Base-by-base conservation (phyloP, 495 filamentous ascomycete genomes). In the Talaromyces liani region DNA sequence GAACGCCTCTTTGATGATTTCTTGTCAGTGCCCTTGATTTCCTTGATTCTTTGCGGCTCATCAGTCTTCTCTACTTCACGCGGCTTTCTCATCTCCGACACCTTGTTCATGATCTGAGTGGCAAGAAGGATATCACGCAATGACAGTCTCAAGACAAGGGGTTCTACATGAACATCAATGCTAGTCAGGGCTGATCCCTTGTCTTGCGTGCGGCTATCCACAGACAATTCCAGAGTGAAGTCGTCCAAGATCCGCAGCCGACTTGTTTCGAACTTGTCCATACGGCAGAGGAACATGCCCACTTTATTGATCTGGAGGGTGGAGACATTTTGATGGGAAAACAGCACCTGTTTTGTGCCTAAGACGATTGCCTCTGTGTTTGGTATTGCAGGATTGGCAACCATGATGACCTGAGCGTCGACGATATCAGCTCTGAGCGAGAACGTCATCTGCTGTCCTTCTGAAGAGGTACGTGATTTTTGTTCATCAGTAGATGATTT, bases 281-380 rank as follows among this genome's bases (percentile, higher is more conserved):
- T 98, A 29, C 94, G 90, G 71, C 94, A 98, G 39, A 98, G 79
- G 74, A 97, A 98, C 93, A 98, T 98, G 62, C 94, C 95, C 54
- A 97, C 87, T 69, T 97, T 86, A 39, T 89, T 89, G 8, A 98
- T 83, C 69, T 98, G 95, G 63, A 98, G 80, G 9, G 95, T 97
- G 58, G 92, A 82, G 24, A 93, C 91, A 77, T 98, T 91, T 73
- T 98, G 94, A 69, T 94, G 90, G 14, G 94, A 94, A 10, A 98
- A 79, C 6, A 98, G 81, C 6, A 97, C 85, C 70, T 98, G 91
- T 72, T 98, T 97, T 8, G 91, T 96, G 18, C 92, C 88, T 18
- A 98, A 82, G 9, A 98, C 95, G 67, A 98, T 96, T 6, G 94
- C 94, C 70, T 98, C 94, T 0, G 95, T 97, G 71, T 87, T 92